phyloP scores from a whole-genome alignment of 169 alveolate species.

The Plasmodium gonderi region DNA sequence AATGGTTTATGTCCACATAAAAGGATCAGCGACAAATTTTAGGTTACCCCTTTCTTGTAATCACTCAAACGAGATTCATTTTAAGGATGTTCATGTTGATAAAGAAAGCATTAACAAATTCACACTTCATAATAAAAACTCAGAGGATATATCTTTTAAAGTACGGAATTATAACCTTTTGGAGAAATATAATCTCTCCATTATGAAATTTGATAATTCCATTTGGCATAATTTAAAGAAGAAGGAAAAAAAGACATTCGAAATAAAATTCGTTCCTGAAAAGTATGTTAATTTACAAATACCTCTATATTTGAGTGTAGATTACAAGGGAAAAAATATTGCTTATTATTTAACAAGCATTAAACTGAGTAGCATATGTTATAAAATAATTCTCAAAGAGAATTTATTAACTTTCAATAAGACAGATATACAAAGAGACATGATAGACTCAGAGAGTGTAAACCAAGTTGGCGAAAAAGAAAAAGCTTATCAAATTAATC shows the following conservation, averaged over 20 bases:
- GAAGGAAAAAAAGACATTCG: slow-evolving; percentile 67
- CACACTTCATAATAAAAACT: slow-evolving; percentile 38
- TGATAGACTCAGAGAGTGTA: background rate
- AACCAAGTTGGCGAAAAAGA: background rate
- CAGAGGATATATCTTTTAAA: slow-evolving; percentile 61
- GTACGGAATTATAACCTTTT: slow-evolving; percentile 34
- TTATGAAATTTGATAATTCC: slow-evolving; percentile 52
- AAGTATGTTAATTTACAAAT: slow-evolving; percentile 41
- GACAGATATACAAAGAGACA: background rate
- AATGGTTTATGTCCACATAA: slow-evolving; percentile 18
- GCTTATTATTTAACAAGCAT: slow-evolving; percentile 43
- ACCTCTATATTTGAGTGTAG: slow-evolving; percentile 51
- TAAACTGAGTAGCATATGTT: slow-evolving; percentile 52
- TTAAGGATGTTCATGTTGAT: slow-evolving; percentile 65
- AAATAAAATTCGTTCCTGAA: slow-evolving; percentile 51
- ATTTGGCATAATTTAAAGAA: slow-evolving; percentile 33
- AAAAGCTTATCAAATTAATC: background rate
- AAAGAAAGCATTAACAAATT: slow-evolving; percentile 52
- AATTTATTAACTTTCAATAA: slow-evolving; percentile 34
- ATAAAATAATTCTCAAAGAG: slow-evolving; percentile 56
- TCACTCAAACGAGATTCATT: slow-evolving; percentile 45
- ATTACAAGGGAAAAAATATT: slow-evolving; percentile 10
- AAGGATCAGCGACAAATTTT: slow-evolving; percentile 57
- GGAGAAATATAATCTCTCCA: slow-evolving; percentile 18
- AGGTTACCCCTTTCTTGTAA: slow-evolving; percentile 59